A percentile compares a stretch with the other conserved stretches of the same genome.
These are phyloP conservation scores for Aspergillus sp. DNA, from an alignment of 2,329 filamentous ascomycete species.

Conservation along the genomic window DNA sequence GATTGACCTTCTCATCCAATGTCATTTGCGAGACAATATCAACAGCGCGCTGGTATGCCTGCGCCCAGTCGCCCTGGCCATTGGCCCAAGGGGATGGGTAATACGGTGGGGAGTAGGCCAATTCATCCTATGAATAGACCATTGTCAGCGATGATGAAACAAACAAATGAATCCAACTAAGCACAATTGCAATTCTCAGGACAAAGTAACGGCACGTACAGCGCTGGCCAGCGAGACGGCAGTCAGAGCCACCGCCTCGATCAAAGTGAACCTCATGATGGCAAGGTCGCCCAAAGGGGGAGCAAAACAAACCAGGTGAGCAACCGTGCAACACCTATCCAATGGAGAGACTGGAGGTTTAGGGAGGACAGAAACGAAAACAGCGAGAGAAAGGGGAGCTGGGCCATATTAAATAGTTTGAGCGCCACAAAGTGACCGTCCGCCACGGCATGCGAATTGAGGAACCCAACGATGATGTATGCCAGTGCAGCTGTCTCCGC, in stretches of 20 bases:
- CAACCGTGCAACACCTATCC: conserved; percentile 1
- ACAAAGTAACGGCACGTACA: conserved; percentile 24
- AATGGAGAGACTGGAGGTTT: neutral
- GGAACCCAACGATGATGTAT: conserved; percentile 9
- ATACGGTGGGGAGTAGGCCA: conserved; percentile 60
- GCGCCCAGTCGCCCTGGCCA: conserved; percentile 71
- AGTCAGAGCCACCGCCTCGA: conserved; percentile 35
- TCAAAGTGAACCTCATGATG: conserved; percentile 40
- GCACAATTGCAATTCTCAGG: neutral
- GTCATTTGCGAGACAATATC: conserved; percentile 82
- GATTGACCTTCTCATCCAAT: conserved; percentile 85
- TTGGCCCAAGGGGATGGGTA: conserved; percentile 90
- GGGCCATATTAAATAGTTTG: conserved; percentile 9
- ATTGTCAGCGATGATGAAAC: conserved; percentile 8
- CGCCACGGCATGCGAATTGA: neutral
- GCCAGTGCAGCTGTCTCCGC: neutral
- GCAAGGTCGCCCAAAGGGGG: conserved; percentile 7
- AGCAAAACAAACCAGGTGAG: conserved; percentile 2
- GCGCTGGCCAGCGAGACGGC: conserved; percentile 36
- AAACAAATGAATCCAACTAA: no score
- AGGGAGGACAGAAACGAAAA: neutral
- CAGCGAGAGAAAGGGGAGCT: neutral
- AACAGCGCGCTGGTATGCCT: conserved; percentile 73
- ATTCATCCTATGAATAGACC: conserved; percentile 21
- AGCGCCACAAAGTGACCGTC: neutral